Evolutionary conservation across 78 protist species (phyloP).

Genomic region (Capsaspora owczarzaki): DNA sequence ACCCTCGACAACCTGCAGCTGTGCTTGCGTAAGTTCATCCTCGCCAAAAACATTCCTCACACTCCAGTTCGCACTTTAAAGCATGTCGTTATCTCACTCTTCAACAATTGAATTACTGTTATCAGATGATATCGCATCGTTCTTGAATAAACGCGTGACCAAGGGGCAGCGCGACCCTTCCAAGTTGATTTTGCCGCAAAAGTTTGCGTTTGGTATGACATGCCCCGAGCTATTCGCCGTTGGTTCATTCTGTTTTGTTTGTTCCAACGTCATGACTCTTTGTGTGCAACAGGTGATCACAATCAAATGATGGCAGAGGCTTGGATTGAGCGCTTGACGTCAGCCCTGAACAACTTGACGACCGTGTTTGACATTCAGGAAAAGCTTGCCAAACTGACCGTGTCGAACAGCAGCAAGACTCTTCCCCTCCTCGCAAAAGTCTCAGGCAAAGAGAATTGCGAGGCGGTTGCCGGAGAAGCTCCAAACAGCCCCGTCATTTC

Average conservation of each 20-base stretch:
- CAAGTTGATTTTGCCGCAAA: background rate
- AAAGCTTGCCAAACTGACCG: too few relatives aligned
- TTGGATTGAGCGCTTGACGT: background rate
- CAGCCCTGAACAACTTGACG: background rate
- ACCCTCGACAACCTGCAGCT: background rate
- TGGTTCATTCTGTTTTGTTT: too few relatives aligned
- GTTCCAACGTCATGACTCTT: background rate
- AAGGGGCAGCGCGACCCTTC: background rate
- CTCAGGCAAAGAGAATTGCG: too few relatives aligned
- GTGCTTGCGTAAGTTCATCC: background rate
- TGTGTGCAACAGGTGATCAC: background rate
- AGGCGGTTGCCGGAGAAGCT: too few relatives aligned
- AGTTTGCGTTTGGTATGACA: background rate
- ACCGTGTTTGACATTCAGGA: background rate
- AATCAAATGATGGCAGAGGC: background rate
- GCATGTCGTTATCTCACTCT: background rate
- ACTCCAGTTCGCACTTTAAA: too few relatives aligned
- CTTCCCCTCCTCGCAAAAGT: too few relatives aligned
- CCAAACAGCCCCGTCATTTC: too few relatives aligned
- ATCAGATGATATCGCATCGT: background rate
- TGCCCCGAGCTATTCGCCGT: too few relatives aligned
- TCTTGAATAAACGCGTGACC: background rate
- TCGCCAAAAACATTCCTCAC: background rate
- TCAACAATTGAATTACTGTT: background rate
- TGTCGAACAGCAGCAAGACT: too few relatives aligned